Evolutionary conservation across 2,329 filamentous ascomycete genomes (phyloP), one percentile per base, ranked within the genome.

Genomic region (Penicillium concentricum): DNA sequence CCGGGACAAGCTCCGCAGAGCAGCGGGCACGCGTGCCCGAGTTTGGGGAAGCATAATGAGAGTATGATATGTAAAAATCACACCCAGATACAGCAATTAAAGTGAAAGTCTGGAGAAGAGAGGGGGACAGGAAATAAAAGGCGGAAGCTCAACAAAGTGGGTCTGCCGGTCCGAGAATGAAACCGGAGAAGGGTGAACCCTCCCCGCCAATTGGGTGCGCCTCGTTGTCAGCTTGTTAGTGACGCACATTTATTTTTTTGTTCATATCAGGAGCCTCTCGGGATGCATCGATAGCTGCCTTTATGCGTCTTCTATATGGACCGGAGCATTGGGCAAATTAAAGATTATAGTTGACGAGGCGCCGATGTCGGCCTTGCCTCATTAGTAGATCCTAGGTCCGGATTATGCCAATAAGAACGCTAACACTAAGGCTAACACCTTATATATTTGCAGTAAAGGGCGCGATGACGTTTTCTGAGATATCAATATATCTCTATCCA

Each of bases 11-110:
- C 61, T 62, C 57, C 67, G 67, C 47, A 69, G 61, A 65, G 65
- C 60, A 43, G 63, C 61, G 50, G 67, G 67, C 61, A 67, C 45
- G 41, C 67, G 66, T 22, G 64, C 66, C 61, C 67, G 59, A 37
- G 60, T 64, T 54, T 62, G 67, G 50, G 66, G 50, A 45, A 67
- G 49, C 64, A 67, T 67, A 49, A 41, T 61, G 57, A 59, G 20
- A 34, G 28, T 39, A 42, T 44, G 42, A 52, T 51, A 60, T 51
- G 52, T 44, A 39, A 54, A 45, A 58, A 63, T 44, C 46, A 57
- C 30, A 32, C 30, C 38, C 49, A 57, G 54, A 51, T 38, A 56
- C 35, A 51, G 37, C 44, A 53, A 54, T 43, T 35, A 43, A 47
- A 45, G 49, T 28, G 37, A 46, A 45, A 56, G 54, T 61, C 44